Percentiles rank a stretch among this genome's conserved stretches.
phyloP scores from a whole-genome alignment of 2,329 filamentous ascomycete species.

The Pezicula neosporulosa region DNA sequence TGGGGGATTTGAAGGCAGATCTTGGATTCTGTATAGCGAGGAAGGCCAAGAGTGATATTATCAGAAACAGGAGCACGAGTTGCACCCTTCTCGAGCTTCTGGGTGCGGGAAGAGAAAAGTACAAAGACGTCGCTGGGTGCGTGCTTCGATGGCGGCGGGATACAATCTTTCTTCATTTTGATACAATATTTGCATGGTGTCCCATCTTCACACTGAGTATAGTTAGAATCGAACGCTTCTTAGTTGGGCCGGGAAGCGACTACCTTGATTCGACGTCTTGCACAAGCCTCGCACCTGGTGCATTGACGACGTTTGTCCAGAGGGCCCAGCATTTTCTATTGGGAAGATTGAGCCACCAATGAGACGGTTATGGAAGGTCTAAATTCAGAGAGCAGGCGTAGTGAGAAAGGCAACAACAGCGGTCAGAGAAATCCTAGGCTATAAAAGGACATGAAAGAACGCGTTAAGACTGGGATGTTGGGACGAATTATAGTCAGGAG shows the following conservation, averaged over 20 bases:
- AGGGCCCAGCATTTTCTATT: conserved; percentile 6
- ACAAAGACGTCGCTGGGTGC: conserved; percentile 6
- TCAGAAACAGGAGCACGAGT: too few species aligned
- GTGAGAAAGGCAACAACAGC: too few species aligned
- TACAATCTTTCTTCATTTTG: conserved; percentile 12
- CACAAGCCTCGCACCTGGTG: conserved; percentile 15
- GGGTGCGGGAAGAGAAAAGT: neutral
- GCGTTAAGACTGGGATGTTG: neutral
- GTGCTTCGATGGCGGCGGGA: conserved; percentile 2
- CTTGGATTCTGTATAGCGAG: neutral
- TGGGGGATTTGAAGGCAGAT: too few species aligned
- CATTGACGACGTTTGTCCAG: conserved; percentile 9
- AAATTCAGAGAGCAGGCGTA: too few species aligned
- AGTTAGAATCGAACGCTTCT: conserved; percentile 4
- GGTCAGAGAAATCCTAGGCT: neutral
- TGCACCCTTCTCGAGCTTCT: too few species aligned
- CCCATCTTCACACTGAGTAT: conserved; percentile 15
- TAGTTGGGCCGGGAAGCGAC: neutral
- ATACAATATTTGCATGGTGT: conserved; percentile 15
- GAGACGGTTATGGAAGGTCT: too few species aligned
- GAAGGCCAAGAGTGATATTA: neutral
- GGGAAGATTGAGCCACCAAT: too few species aligned
- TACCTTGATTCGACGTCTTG: conserved; percentile 17
- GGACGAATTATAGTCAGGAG: too few species aligned
- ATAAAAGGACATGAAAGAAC: neutral